Evolutionary conservation across 345 rosid species (phyloP).

Genomic region (Eucalyptus pauciflora): DNA sequence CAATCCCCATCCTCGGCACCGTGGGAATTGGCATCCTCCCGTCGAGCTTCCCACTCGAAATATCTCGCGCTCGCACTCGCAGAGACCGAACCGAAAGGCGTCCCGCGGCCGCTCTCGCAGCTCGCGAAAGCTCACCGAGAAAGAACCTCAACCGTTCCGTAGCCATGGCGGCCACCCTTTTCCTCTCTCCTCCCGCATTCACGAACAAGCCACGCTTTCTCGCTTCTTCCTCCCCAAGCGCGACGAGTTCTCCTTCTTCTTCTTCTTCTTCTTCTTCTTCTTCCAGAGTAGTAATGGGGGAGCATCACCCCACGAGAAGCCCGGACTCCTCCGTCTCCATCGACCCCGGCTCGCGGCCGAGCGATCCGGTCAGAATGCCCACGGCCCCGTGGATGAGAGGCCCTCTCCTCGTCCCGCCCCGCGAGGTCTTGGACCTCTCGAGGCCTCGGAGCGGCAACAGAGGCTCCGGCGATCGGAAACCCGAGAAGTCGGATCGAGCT

Average conservation of each 20-base stretch:
- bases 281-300: neutral
- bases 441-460: constrained; percentile 2
- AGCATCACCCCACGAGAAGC: neutral
- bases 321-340: constrained; percentile 1
- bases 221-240: constrained; percentile 10
- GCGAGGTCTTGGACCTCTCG: constrained; percentile 21
- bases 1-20: neutral
- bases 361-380: constrained; percentile 20
- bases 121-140: neutral
- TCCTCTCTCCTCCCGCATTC: neutral
- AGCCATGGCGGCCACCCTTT: neutral
- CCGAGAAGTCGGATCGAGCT: constrained; percentile 39
- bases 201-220: neutral
- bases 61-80: neutral
- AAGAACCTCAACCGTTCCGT: neutral
- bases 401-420: constrained; percentile 41
- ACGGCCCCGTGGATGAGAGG: constrained; percentile 75
- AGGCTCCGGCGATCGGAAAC: neutral
- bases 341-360: constrained; percentile 1
- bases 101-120: neutral
- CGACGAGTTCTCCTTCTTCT: neutral
- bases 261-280: neutral
- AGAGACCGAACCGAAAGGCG: neutral
- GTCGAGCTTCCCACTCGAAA: neutral
- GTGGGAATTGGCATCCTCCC: neutral